These are phyloP conservation scores for Pyricularia sp. DNA, from an alignment of 2,329 filamentous ascomycete genomes.

Conservation along the genomic window DNA sequence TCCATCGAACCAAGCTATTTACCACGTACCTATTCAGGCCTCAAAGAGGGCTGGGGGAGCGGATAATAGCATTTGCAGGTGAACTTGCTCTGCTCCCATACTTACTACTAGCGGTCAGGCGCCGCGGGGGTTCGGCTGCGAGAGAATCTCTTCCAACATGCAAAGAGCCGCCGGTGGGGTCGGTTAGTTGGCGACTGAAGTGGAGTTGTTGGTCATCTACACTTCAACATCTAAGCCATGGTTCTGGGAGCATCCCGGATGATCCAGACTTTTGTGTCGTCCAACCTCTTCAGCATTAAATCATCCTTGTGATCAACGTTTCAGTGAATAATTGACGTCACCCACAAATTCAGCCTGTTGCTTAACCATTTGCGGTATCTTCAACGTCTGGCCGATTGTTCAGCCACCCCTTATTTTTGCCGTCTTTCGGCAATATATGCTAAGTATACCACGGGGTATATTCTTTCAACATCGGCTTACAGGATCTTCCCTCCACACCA, in stretches of 20 bases:
- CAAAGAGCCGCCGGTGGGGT: not conserved
- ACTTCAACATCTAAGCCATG: not conserved
- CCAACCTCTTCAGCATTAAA: constrained; percentile 1
- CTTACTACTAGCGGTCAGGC: not conserved
- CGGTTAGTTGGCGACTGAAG: not conserved
- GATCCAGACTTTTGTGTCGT: not conserved
- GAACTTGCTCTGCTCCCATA: not conserved
- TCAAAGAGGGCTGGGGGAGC: not conserved
- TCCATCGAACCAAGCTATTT: not conserved
- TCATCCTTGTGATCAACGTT: not conserved
- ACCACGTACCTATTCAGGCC: not conserved
- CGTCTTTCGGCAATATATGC: not conserved
- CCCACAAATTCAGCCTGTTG: not conserved
- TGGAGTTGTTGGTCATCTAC: not conserved
- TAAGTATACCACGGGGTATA: not conserved
- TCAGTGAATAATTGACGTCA: not conserved
- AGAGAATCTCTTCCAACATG: not conserved
- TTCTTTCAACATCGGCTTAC: not conserved
- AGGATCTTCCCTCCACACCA: not conserved
- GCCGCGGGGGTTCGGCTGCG: not conserved
- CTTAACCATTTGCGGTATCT: not conserved
- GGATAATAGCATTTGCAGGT: not conserved
- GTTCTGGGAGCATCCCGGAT: not conserved
- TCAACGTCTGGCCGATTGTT: not conserved
- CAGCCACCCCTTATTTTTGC: not conserved